phyloP scores from a whole-genome alignment of 2,329 filamentous ascomycete genomes.

The Beauveria sp. region DNA sequence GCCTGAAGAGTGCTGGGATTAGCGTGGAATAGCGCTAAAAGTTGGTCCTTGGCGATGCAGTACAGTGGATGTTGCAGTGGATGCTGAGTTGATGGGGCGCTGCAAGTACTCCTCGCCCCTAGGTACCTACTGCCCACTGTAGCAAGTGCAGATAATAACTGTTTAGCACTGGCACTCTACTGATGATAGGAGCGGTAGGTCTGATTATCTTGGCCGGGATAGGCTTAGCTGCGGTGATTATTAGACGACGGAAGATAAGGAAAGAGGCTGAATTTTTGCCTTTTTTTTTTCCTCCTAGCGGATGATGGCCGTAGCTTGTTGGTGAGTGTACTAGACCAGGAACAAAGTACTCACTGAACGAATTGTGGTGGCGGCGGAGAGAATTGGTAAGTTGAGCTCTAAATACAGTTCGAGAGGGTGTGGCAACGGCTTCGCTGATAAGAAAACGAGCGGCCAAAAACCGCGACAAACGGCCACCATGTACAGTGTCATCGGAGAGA shows the following conservation, averaged over 20 bases:
- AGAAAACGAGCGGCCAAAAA: background rate
- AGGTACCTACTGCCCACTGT: background rate
- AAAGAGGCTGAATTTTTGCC: background rate
- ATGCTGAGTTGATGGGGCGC: background rate
- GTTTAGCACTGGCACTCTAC: too few relatives aligned
- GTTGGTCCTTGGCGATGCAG: conserved; percentile 5
- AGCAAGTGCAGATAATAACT: background rate
- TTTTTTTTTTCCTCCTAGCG: background rate
- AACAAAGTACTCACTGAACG: background rate
- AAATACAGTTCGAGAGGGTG: background rate
- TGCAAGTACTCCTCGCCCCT: background rate
- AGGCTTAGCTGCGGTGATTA: background rate
- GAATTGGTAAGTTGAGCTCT: background rate
- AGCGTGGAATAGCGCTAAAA: conserved; percentile 2
- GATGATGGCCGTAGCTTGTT: background rate
- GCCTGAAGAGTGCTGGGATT: background rate
- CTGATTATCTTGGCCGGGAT: background rate
- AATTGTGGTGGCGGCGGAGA: background rate
- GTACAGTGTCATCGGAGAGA: background rate
- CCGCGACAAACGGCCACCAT: background rate
- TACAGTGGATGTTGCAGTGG: conserved; percentile 6
- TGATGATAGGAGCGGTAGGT: too few relatives aligned
- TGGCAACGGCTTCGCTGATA: background rate
- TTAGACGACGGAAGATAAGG: background rate
- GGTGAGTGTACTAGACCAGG: too few relatives aligned